Percentiles rank a stretch among this genome's conserved stretches.
These are phyloP conservation scores for Pleomassaria siparia DNA, from an alignment of 2,329 filamentous ascomycete species.

Conservation along the genomic window DNA sequence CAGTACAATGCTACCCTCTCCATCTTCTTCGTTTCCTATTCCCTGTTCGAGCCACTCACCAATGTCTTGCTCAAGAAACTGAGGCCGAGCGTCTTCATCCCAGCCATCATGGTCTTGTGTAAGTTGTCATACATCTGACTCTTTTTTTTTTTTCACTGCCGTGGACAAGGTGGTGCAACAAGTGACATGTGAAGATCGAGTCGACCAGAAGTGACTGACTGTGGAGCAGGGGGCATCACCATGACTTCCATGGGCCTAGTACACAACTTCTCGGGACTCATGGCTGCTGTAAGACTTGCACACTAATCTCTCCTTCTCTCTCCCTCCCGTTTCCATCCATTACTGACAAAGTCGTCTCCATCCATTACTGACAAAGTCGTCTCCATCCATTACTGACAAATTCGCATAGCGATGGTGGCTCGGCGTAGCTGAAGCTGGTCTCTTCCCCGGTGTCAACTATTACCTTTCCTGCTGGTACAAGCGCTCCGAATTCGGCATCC, in stretches of 20 bases:
- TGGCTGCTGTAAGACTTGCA: conserved; percentile 53
- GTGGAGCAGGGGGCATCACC: conserved; percentile 61
- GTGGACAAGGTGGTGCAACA: too few species aligned
- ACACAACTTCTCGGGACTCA: conserved; percentile 63
- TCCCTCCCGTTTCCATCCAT: background rate
- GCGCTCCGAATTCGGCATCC: conserved; percentile 75
- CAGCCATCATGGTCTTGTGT: conserved; percentile 69
- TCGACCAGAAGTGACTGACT: background rate
- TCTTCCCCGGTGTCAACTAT: conserved; percentile 68
- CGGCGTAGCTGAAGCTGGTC: conserved; percentile 71
- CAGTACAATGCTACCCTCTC: conserved; percentile 76
- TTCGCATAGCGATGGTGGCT: conserved; percentile 57
- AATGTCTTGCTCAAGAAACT: conserved; percentile 79
- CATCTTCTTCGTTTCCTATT: conserved; percentile 86
- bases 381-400: background rate
- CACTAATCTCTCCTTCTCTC: background rate
- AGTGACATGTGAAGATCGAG: too few species aligned
- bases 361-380: background rate
- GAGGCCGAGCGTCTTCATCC: conserved; percentile 76
- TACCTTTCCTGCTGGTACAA: conserved; percentile 86
- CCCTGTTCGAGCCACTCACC: conserved; percentile 74
- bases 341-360: too few species aligned
- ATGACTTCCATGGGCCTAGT: conserved; percentile 72
- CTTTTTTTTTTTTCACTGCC: too few species aligned
- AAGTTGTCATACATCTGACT: conserved; percentile 3